These are phyloP conservation scores for Rutidosis leptorrhynchoides DNA, from an alignment of 129 eudicot species.

Conservation along the genomic window DNA sequence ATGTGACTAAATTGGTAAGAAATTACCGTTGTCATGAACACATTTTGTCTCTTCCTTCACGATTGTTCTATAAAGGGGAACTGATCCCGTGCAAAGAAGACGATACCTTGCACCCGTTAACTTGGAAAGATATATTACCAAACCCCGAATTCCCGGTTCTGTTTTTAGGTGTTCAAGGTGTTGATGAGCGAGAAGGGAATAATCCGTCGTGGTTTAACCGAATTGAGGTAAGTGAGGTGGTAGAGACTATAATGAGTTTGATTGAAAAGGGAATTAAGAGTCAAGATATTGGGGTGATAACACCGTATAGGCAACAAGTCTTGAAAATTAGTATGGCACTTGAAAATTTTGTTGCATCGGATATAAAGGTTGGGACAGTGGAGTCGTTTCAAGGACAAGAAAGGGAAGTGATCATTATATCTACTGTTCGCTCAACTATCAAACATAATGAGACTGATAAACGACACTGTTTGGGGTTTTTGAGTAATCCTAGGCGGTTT, in stretches of 20 bases:
- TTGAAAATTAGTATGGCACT: constrained; percentile 61
- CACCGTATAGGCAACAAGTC: constrained; percentile 90
- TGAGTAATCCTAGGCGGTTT: constrained; percentile 87
- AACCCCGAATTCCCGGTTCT: constrained; percentile 74
- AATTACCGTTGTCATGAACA: constrained; percentile 74
- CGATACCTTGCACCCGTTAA: constrained; percentile 24
- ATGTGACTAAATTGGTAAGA: constrained; percentile 56
- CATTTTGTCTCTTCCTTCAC: constrained; percentile 69
- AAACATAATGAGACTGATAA: constrained; percentile 74
- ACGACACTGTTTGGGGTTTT: constrained; percentile 73
- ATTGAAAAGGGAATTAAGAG: constrained; percentile 43
- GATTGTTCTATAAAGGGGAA: constrained; percentile 60
- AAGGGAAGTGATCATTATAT: constrained; percentile 62
- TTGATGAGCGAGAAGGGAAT: constrained; percentile 89
- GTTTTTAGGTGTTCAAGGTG: constrained; percentile 74
- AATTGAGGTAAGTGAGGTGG: constrained; percentile 86
- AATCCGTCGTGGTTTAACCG: constrained; percentile 97
- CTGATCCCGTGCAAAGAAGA: constrained; percentile 63
- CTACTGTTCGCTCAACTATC: constrained; percentile 85
- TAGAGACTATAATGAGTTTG: constrained; percentile 48
- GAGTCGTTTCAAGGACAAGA: constrained; percentile 96
- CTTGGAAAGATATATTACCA: constrained; percentile 54
- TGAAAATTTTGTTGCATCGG: constrained; percentile 43
- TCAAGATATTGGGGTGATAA: constrained; percentile 71
- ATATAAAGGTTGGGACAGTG: constrained; percentile 77